Evolutionary conservation across 441 rosid genomes (phyloP).

Genomic region (Arabidopsis hybrid): DNA sequence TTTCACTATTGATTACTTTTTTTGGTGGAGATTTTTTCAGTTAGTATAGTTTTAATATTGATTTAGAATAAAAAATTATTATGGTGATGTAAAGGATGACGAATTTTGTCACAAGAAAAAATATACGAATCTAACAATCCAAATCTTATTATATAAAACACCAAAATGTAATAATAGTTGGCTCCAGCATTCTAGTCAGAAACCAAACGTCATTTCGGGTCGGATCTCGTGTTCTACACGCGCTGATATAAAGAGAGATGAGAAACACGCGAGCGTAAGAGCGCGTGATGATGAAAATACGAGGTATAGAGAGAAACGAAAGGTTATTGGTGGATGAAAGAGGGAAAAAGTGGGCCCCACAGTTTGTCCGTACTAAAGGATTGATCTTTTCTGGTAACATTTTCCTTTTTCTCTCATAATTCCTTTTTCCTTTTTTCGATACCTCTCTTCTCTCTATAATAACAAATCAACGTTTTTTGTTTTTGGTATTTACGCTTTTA

Average conservation of each 20-base stretch:
- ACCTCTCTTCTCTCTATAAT: not conserved
- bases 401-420: slow-evolving; percentile 82
- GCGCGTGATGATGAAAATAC: slow-evolving; percentile 55
- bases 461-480: not conserved
- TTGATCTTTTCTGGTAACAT: slow-evolving; percentile 83
- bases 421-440: slow-evolving; percentile 73
- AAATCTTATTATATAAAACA: slow-evolving; percentile 41
- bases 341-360: slow-evolving; percentile 58
- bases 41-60: too few relatives aligned
- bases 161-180: slow-evolving; percentile 48
- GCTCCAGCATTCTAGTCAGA: slow-evolving; percentile 50
- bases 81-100: slow-evolving; percentile 60
- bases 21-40: too few relatives aligned
- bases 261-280: slow-evolving; percentile 34
- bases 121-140: slow-evolving; percentile 53
- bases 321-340: slow-evolving; percentile 54
- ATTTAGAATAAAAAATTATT: not conserved
- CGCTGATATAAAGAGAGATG: not conserved
- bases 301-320: slow-evolving; percentile 54
- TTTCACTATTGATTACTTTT: not conserved
- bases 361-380: slow-evolving; percentile 82
- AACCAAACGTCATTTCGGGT: slow-evolving; percentile 40
- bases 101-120: slow-evolving; percentile 30
- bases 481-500: slow-evolving; percentile 5
- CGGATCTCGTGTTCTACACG: slow-evolving; percentile 31